phyloP scores from a whole-genome alignment of 305 asterid genomes.

The Solanum hybrid region DNA sequence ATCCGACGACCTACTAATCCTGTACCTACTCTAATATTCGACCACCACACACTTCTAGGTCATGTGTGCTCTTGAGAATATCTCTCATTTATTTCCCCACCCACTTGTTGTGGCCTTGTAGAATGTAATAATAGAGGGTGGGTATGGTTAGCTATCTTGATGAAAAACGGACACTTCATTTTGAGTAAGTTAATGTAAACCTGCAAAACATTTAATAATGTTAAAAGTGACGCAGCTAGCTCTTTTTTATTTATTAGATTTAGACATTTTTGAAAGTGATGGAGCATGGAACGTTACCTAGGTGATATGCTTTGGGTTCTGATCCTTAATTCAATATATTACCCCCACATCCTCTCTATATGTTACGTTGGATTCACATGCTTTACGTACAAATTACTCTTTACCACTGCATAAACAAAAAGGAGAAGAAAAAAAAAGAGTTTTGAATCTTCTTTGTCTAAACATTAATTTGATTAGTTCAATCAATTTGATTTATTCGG shows the following conservation, averaged over 20 bases:
- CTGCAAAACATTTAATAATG: background rate
- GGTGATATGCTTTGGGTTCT: slow-evolving; percentile 2
- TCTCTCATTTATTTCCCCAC: background rate
- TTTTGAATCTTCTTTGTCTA: background rate
- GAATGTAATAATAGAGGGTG: background rate
- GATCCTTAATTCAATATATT: background rate
- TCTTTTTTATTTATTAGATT: background rate
- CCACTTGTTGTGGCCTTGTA: background rate
- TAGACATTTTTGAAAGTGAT: background rate
- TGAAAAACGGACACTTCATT: background rate
- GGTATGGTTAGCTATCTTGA: background rate
- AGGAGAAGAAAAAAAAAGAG: too few species aligned
- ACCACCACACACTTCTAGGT: background rate
- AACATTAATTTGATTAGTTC: background rate
- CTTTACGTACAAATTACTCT: background rate
- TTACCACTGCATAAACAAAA: background rate
- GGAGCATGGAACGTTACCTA: background rate
- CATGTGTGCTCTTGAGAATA: background rate
- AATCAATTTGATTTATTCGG: background rate
- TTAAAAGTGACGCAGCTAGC: background rate
- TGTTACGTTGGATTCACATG: background rate
- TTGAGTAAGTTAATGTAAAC: background rate
- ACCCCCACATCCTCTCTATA: background rate
- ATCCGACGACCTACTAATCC: background rate
- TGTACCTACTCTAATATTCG: background rate